Evolutionary conservation across 305 asterid genomes (phyloP).

Genomic region (Fraxinus baroniana): DNA sequence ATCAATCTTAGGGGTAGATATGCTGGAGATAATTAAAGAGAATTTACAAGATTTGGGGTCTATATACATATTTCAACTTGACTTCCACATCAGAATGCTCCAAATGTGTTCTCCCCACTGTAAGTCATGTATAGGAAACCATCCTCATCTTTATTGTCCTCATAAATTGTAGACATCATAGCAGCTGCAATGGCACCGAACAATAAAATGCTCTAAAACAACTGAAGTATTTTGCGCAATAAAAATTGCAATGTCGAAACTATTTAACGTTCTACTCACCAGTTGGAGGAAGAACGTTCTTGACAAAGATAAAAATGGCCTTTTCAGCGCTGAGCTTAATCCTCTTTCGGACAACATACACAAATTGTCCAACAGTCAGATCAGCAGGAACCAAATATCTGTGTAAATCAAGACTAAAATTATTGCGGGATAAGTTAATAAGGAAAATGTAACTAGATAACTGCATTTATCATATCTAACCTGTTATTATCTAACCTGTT

Average conservation of each 20-base stretch:
- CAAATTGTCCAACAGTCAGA: background rate
- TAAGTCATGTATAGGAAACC: slow-evolving; percentile 97
- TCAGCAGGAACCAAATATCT: background rate
- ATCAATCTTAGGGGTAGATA: background rate
- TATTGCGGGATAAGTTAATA: background rate
- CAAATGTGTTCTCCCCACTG: slow-evolving; percentile 97
- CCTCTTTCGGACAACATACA: slow-evolving; percentile 48
- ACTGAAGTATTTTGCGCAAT: background rate
- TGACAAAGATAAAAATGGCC: slow-evolving; percentile 95
- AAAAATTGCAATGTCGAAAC: background rate
- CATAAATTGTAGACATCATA: slow-evolving; percentile 95
- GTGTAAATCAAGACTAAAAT: slow-evolving; percentile 3
- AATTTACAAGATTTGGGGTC: slow-evolving; percentile 49
- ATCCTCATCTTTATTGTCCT: slow-evolving; percentile 90
- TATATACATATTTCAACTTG: slow-evolving; percentile 38
- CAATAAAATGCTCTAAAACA: background rate
- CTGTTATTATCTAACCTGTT: background rate
- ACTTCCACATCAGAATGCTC: slow-evolving; percentile 50
- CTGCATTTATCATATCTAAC: background rate
- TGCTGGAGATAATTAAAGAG: slow-evolving; percentile 8
- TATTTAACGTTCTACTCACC: slow-evolving; percentile 38
- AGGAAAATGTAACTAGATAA: background rate
- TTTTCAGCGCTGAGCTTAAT: slow-evolving; percentile 98
- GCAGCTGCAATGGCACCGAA: slow-evolving; percentile 59
- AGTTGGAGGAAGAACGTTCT: slow-evolving; percentile 92